Base-by-base conservation (phyloP, 192 early-diverging fungal species). In the Coemansia sp. region DNA sequence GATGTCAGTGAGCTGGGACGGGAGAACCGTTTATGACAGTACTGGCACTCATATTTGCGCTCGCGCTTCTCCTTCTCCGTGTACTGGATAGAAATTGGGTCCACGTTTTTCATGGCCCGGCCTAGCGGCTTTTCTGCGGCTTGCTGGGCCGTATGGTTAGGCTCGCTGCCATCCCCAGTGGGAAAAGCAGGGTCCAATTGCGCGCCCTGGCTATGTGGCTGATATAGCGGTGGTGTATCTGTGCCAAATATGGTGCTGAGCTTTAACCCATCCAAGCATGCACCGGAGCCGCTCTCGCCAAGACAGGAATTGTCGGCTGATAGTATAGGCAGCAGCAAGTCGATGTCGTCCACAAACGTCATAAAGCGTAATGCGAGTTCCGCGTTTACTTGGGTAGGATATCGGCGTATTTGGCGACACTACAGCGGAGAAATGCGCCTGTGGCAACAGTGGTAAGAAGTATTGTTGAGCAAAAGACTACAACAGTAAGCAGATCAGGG, bases 21-120 rank as follows among this genome's bases (percentile, higher is more conserved):
- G 9, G 83, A 76, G 43, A 88, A 88, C 0, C 83, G 77, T 63
- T 87, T 88, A 57, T 79, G 70, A 65, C 87, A 88, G 63, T 83
- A 73, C 45, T 71, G 57, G 62, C 87, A 88, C 43, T 83, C 76
- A 38, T 88, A 88, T 51, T 76, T 81, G 65, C 78, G 78, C 62
- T 81, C 66, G 16, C 65, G 73, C 59, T 81, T 74, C 28, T 81
- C 78, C 45, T 81, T 81, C 26, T 75, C 72, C 1, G 69, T 81
- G 31, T 74, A 76, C 57, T 71, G 78, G 28, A 74, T 60, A 2
- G 59, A 48, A 8, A 73, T 51, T 1, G 26, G 20, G 48, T 74
- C 62, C 16, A 34, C 1, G 18, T 63, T 59, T 14, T 23, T 46
- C 14, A 28, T 31, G 37, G 33, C 37, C 3, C 5, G 11, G 14